Base-by-base conservation (phyloP, 768 basidiomycete genomes). In the Kwoniella sp. region DNA sequence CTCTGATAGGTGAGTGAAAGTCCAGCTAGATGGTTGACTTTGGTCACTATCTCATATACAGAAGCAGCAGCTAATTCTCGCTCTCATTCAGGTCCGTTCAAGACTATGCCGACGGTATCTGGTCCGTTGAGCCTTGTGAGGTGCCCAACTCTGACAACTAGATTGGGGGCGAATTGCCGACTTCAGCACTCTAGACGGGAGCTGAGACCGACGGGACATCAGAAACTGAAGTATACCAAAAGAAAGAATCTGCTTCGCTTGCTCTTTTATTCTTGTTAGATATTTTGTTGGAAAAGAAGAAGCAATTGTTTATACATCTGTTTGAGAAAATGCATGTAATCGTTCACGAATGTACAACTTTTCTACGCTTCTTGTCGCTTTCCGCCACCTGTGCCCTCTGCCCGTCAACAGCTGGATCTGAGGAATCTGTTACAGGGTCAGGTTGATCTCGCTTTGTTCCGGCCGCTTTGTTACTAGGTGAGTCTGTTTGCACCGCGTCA, bases 31-130 rank as follows among this genome's bases (percentile, higher is more conserved):
- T n/a, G 15, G 15, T 25, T 26, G 4, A 26, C 50, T 51, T 28
- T n/a, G n/a, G n/a, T n/a, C n/a, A 34, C 7, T 34, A 34, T 34
- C 34, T 5, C 34, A 13, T 5, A 13, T 13, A 34, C 13, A 34
- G 41, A 45, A 17, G 17, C 41, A n/a, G 41, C 20, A 20, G 56
- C 20, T 58, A 26, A 37, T 58, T 12, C 47, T 28, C 8, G 23
- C 28, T 20, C 11, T 3, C 37, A 4, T 48, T 5, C 23, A 58
- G 63, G 58, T 91, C 92, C 2, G 94, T 96, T 75, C 87, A 87
- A 71, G 90, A 93, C 78, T 95, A 95, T 73, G 93, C 92, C 1
- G 92, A 95, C 73, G 79, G 77, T 60, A 68, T 73, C 31, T 73
- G 73, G 65, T 51, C 54, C 62, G 45, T 73, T 20, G 76, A 77